A percentile compares a stretch with the other conserved stretches of the same genome.
Evolutionary conservation across 164 flowering plant species (phyloP).

Genomic region (Tetrastigma voinierianum): DNA sequence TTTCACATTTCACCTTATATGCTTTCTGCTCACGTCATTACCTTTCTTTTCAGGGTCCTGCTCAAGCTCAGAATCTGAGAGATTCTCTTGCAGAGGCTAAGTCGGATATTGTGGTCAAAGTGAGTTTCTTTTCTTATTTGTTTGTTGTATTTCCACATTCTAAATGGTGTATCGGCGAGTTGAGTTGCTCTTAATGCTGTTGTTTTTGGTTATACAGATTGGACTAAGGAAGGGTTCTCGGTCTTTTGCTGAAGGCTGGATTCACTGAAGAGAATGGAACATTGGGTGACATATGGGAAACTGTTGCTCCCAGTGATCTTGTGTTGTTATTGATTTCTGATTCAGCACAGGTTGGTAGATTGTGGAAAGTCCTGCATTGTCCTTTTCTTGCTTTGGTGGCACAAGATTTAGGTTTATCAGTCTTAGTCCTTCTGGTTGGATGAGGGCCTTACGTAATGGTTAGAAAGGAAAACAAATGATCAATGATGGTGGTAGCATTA

Average conservation of each 20-base stretch:
- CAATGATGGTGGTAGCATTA: too few relatives aligned
- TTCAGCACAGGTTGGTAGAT: constrained; percentile 83
- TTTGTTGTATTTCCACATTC: background rate
- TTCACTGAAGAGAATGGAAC: constrained; percentile 91
- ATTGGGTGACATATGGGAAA: constrained; percentile 89
- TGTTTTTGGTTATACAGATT: constrained; percentile 36
- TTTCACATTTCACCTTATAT: background rate
- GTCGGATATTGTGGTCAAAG: constrained; percentile 94
- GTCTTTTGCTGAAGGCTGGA: constrained; percentile 92
- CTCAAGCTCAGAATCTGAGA: constrained; percentile 94
- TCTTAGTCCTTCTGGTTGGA: too few relatives aligned
- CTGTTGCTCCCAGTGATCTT: constrained; percentile 83
- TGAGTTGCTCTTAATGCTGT: background rate
- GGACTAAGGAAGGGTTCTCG: constrained; percentile 91
- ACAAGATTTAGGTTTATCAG: too few relatives aligned
- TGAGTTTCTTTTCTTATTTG: constrained; percentile 7
- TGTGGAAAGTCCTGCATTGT: background rate
- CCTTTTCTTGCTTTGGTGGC: too few relatives aligned
- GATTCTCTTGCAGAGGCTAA: constrained; percentile 89
- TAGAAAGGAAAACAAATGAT: too few relatives aligned
- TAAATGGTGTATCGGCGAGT: too few relatives aligned
- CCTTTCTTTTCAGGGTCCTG: constrained; percentile 68
- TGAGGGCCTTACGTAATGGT: too few relatives aligned
- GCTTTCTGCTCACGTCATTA: background rate
- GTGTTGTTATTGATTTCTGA: constrained; percentile 90